phyloP scores from a whole-genome alignment of 148 eudicot species.

The Heliamphora exappendiculata region DNA sequence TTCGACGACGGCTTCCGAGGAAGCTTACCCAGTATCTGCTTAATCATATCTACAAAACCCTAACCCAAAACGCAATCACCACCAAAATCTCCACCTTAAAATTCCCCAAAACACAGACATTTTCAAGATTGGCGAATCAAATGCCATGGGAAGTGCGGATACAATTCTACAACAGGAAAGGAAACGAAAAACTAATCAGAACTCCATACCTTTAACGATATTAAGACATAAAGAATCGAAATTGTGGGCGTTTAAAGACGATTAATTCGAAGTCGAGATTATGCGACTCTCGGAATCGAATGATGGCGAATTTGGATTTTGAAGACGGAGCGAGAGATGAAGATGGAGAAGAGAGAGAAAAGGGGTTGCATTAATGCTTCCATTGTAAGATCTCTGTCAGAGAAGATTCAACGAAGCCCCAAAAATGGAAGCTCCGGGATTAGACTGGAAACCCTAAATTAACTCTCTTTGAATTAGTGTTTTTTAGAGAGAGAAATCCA shows the following conservation, averaged over 20 bases:
- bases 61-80: slow-evolving; percentile 13
- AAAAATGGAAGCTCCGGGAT: background rate
- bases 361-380: background rate
- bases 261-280: background rate
- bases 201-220: slow-evolving; percentile 10
- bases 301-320: background rate
- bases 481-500: too few relatives aligned
- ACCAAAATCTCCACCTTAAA: slow-evolving; percentile 3
- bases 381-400: background rate
- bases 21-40: slow-evolving; percentile 39
- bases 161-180: background rate
- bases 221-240: background rate
- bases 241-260: background rate
- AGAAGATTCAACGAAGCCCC: background rate
- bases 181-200: background rate
- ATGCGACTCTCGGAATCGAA: background rate
- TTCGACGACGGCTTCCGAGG: slow-evolving; percentile 32
- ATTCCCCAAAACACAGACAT: background rate
- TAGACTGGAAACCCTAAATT: background rate
- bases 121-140: background rate
- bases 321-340: background rate
- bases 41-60: slow-evolving; percentile 33
- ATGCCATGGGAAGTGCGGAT: background rate
- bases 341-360: background rate
- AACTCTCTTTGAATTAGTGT: too few relatives aligned